phyloP scores from a whole-genome alignment of 176 grass and related monocot genomes.

The Oryza brachyantha region DNA sequence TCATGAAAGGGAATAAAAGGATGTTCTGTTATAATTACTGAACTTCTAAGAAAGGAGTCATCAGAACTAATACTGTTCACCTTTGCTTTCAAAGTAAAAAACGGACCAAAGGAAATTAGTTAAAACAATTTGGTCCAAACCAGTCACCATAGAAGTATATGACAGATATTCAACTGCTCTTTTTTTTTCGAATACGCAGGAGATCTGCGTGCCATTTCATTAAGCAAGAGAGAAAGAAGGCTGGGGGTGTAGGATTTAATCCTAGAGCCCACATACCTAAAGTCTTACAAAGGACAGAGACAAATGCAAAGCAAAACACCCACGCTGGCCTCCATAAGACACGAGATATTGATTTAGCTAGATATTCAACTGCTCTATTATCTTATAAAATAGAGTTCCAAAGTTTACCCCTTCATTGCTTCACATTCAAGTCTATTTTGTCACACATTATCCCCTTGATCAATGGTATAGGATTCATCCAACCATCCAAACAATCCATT shows the following conservation, averaged over 20 bases:
- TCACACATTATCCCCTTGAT: background rate
- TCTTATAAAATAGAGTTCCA: background rate
- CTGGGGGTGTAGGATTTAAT: too few species aligned
- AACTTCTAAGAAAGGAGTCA: slow-evolving; percentile 6
- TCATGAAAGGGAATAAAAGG: slow-evolving; percentile 28
- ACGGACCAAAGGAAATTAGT: background rate
- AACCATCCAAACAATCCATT: background rate
- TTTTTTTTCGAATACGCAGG: too few species aligned
- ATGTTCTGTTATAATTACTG: slow-evolving; percentile 2
- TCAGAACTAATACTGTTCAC: background rate
- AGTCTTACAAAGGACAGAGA: too few species aligned
- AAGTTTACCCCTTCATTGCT: background rate
- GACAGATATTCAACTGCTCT: slow-evolving; percentile 9
- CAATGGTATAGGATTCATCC: background rate
- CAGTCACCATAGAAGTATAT: background rate
- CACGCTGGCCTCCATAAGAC: too few species aligned
- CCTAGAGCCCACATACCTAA: too few species aligned
- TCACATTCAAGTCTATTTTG: background rate
- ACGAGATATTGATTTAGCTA: too few species aligned
- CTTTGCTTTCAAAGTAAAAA: slow-evolving; percentile 3
- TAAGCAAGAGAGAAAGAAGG: too few species aligned
- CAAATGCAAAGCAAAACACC: too few species aligned
- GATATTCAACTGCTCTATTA: background rate
- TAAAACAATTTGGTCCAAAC: slow-evolving; percentile 4
- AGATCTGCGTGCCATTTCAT: too few species aligned